Base-by-base conservation (phyloP, 2,329 filamentous ascomycete species). In the Aspergillus sp. region DNA sequence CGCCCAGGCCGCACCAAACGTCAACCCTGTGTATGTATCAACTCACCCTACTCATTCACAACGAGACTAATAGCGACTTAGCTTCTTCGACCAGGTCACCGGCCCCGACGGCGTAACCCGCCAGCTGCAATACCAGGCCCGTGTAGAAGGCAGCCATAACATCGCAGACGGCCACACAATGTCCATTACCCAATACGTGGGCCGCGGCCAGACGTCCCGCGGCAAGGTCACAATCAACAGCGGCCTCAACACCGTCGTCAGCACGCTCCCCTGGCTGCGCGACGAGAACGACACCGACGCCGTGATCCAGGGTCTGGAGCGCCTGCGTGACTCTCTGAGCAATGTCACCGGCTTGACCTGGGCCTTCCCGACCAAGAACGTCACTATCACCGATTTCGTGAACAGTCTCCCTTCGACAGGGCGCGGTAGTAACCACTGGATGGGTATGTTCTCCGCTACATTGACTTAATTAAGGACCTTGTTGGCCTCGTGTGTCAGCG, bases 121-220 rank as follows among this genome's bases (percentile, higher is more conserved):
- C 25, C 70, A 69, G 25, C 51, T 63, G n/a, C 46, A 63, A 41
- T 63, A 57, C 54, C 55, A 56, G 11, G 56, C 61, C 6, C 59
- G 61, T 9, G 57, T 63, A 11, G 59, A 63, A 48, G 61, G 59
- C 5, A 47, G 50, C 39, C 54, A 60, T 7, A 33, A 43, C 14
- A 60, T 55, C 1, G 37, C 57, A 3, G 56, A 60, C 23, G 57
- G 55, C 35, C 52, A 65, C 2, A 58, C 62, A 2, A 52, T 70
- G 17, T 60, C 55, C 5, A 66, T 70, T 23, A 68, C 55, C 25
- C 51, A 62, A 25, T 70, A 70, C 53, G 59, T 70, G 58, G 70
- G 68, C 14, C 67, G 70, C 46, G 68, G 68, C 25, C 63, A 65
- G 35, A 68, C 65, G 31, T 70, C 68, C 0, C 62, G 64, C 5